phyloP scores from a whole-genome alignment of 257 asterid species.

The Plantago elongata region DNA sequence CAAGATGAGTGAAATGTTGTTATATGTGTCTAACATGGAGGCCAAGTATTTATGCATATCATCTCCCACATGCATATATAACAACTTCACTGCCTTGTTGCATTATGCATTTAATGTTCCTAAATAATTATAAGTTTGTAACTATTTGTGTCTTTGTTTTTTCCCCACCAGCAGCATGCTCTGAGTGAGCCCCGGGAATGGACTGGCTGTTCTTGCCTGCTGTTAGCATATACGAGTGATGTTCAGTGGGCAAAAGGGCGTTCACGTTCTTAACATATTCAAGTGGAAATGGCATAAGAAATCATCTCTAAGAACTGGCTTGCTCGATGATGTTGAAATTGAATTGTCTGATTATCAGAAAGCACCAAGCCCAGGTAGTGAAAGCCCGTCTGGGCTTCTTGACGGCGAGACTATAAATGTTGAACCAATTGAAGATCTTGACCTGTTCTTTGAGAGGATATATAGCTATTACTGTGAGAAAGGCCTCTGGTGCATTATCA shows the following conservation, averaged over 20 bases:
- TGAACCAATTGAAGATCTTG: conserved; percentile 80
- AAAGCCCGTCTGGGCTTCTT: conserved; percentile 95
- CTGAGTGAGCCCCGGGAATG: conserved; percentile 43
- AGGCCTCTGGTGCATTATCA: conserved; percentile 95
- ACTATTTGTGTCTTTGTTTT: conserved; percentile 15
- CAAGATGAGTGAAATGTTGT: no score
- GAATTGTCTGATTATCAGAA: conserved; percentile 78
- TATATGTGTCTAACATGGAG: no score
- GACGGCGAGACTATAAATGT: conserved; percentile 65
- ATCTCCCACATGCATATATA: no score
- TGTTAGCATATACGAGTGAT: conserved; percentile 58
- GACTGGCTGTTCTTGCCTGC: conserved; percentile 48
- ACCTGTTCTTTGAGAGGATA: conserved; percentile 86
- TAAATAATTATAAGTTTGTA: background rate
- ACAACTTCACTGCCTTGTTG: background rate
- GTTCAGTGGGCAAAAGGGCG: conserved; percentile 71
- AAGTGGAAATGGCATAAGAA: conserved; percentile 55
- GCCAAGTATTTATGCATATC: no score
- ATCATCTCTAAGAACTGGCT: conserved; percentile 61
- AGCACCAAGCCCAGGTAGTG: conserved; percentile 81
- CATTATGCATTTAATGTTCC: background rate
- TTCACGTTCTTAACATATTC: conserved; percentile 56
- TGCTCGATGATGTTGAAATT: conserved; percentile 68
- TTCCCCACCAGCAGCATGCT: conserved; percentile 30
- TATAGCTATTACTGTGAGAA: conserved; percentile 87